These are phyloP conservation scores for Apiotrichum sp. DNA, from an alignment of 1,284 basidiomycete genomes.

Conservation along the genomic window DNA sequence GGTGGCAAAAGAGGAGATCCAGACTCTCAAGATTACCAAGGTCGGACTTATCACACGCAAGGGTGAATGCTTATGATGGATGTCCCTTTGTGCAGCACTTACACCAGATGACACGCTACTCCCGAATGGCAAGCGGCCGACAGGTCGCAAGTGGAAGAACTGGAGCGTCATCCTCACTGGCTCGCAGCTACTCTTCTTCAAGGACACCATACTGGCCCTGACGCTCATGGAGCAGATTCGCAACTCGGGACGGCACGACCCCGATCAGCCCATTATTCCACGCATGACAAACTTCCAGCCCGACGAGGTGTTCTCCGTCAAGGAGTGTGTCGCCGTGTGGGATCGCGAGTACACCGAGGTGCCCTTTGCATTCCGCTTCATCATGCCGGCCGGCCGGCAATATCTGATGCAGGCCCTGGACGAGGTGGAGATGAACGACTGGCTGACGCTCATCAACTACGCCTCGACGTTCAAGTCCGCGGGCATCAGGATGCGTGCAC, in stretches of 20 bases:
- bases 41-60: constrained; percentile 76
- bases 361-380: constrained; percentile 69
- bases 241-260: constrained; percentile 33
- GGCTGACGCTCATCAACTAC: constrained; percentile 92
- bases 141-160: constrained; percentile 77
- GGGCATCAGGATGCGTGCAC: constrained; percentile 74
- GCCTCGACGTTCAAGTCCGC: constrained; percentile 83
- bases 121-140: constrained; percentile 63
- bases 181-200: constrained; percentile 87
- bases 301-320: constrained; percentile 78
- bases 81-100: neutral
- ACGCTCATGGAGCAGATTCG: constrained; percentile 56
- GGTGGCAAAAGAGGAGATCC: constrained; percentile 20
- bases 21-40: constrained; percentile 68
- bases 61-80: constrained; percentile 36
- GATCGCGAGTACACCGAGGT: constrained; percentile 73
- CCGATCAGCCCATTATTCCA: neutral
- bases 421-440: constrained; percentile 76
- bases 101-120: constrained; percentile 62
- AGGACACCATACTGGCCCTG: constrained; percentile 66
- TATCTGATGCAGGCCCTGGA: constrained; percentile 70
- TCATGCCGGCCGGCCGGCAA: constrained; percentile 64
- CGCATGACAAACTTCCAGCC: constrained; percentile 65
- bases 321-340: constrained; percentile 69
- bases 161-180: constrained; percentile 83